Evolutionary conservation across 176 grass and related monocot genomes (phyloP).

Genomic region (Zoysia pacifica): DNA sequence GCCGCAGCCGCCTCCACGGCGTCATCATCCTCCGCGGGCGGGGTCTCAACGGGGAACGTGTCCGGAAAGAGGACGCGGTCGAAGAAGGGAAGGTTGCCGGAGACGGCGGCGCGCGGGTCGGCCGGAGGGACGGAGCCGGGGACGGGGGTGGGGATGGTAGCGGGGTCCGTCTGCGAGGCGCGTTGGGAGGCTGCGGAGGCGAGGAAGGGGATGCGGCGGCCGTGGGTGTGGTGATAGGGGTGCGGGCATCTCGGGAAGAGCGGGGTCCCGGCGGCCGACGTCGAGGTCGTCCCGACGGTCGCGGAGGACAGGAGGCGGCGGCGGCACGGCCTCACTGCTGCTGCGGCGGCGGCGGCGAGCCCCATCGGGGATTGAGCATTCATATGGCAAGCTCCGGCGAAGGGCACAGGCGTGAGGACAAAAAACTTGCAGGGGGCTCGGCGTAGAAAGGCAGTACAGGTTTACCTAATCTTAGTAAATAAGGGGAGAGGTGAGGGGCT

Average conservation of each 20-base stretch:
- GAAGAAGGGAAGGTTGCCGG: slow-evolving; percentile 52
- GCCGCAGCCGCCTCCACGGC: neutral
- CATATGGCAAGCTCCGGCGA: slow-evolving; percentile 55
- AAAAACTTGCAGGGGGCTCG: neutral
- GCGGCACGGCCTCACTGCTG: slow-evolving; percentile 64
- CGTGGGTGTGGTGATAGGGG: slow-evolving; percentile 27
- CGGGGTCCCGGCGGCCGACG: slow-evolving; percentile 20
- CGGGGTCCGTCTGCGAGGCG: slow-evolving; percentile 34
- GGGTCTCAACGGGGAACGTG: slow-evolving; percentile 21
- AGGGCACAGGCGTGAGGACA: slow-evolving; percentile 15
- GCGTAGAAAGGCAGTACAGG: neutral
- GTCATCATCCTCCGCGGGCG: slow-evolving; percentile 16
- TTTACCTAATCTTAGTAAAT: neutral
- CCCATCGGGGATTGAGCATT: slow-evolving; percentile 63
- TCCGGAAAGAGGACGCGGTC: slow-evolving; percentile 49
- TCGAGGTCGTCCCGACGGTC: neutral
- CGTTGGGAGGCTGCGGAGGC: slow-evolving; percentile 39
- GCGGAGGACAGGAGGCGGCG: slow-evolving; percentile 52
- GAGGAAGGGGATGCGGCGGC: slow-evolving; percentile 34
- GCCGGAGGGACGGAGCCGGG: slow-evolving; percentile 19
- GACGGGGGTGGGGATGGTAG: slow-evolving; percentile 16
- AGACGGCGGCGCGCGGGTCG: slow-evolving; percentile 39
- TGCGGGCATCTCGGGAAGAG: slow-evolving; percentile 52
- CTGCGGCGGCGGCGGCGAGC: slow-evolving; percentile 55
- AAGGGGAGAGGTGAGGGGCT: neutral